These are phyloP conservation scores for Sarocladium oryzae DNA, from an alignment of 2,329 filamentous ascomycete species.

Conservation along the genomic window DNA sequence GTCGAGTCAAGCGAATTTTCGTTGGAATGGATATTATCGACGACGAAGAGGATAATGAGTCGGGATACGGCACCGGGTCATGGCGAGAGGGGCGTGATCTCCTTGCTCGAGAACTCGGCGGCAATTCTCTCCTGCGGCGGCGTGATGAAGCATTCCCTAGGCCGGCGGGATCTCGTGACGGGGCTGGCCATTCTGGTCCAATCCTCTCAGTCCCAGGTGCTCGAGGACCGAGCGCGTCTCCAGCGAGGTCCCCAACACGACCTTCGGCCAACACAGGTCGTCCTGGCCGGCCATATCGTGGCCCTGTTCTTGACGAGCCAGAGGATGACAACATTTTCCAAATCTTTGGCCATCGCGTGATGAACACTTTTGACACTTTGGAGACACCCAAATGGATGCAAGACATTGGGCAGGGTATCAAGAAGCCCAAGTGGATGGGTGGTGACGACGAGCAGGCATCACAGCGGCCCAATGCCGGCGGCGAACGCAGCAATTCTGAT, in stretches of 20 bases:
- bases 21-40: constrained; percentile 70
- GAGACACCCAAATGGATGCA: constrained; percentile 78
- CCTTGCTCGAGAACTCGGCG: constrained; percentile 78
- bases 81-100: constrained; percentile 91
- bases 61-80: constrained; percentile 66
- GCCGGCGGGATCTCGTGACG: constrained; percentile 19
- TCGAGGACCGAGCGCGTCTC: constrained; percentile 26
- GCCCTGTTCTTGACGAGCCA: constrained; percentile 38
- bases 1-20: constrained; percentile 71
- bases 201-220: constrained; percentile 41
- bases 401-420: constrained; percentile 62
- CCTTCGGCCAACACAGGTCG: constrained; percentile 19
- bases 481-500: constrained; percentile 28
- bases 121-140: constrained; percentile 48
- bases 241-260: constrained; percentile 37
- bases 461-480: constrained; percentile 26
- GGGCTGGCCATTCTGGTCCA: constrained; percentile 32
- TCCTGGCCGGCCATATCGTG: constrained; percentile 20
- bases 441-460: constrained; percentile 30
- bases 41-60: constrained; percentile 59
- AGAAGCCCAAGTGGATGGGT: constrained; percentile 76
- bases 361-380: constrained; percentile 83
- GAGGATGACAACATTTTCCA: constrained; percentile 80
- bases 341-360: constrained; percentile 75
- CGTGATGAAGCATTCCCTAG: constrained; percentile 36